Percentiles rank a stretch among this genome's conserved stretches.
Conservation (phyloP, 306 rosid species). For the Corylus americana region DNA sequence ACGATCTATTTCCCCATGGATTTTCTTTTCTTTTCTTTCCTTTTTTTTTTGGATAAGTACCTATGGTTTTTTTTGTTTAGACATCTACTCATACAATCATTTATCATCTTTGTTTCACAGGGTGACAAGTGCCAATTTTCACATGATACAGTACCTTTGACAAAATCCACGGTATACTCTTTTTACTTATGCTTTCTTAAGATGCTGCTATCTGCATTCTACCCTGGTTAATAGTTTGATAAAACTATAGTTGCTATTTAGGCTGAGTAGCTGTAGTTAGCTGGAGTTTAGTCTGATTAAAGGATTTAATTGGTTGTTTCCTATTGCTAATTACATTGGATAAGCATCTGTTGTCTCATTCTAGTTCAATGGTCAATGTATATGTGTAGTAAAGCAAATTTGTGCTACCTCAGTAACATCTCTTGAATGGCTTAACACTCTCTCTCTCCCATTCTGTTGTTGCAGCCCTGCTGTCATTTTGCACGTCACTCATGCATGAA, state of each 20-base stretch:
- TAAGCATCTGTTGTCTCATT: neutral
- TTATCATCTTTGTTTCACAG: conserved; percentile 45
- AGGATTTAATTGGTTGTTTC: neutral
- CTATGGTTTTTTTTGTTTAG: conserved; percentile 20
- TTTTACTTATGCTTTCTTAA: conserved; percentile 7
- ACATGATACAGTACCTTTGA: conserved; percentile 68
- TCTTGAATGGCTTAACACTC: conserved; percentile 4
- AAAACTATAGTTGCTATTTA: neutral
- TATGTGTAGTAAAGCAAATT: neutral
- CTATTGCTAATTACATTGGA: neutral
- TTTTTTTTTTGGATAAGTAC: neutral
- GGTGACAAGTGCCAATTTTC: conserved; percentile 87
- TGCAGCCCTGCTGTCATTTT: conserved; percentile 79
- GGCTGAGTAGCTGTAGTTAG: neutral
- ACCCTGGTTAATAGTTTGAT: neutral
- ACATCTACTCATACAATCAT: neutral
- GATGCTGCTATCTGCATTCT: neutral
- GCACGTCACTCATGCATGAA: conserved; percentile 81
- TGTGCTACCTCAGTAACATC: conserved; percentile 2
- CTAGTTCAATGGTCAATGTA: neutral
- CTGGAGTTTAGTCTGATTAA: neutral
- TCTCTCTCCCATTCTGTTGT: conserved; percentile 29
- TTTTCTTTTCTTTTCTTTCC: conserved; percentile 12
- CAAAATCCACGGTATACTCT: conserved; percentile 66
- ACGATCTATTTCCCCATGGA: neutral